Evolutionary conservation across 768 basidiomycete species (phyloP).

Genomic region (Pleurotus cornucopiae): DNA sequence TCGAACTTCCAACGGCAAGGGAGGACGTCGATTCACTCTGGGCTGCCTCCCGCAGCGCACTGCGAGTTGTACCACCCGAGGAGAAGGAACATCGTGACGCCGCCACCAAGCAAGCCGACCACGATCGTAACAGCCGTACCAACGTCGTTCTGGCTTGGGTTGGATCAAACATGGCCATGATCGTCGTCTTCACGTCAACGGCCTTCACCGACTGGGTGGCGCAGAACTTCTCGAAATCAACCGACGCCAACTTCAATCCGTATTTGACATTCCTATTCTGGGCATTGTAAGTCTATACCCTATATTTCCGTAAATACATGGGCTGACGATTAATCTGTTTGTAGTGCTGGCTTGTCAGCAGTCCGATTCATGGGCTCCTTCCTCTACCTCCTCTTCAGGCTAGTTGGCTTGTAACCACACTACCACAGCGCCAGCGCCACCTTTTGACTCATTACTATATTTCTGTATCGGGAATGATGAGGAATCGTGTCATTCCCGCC

Average conservation of each 20-base stretch:
- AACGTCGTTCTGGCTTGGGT: slow-evolving; percentile 84
- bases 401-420: slow-evolving; percentile 51
- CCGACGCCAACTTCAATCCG: slow-evolving; percentile 73
- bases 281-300: slow-evolving; percentile 34
- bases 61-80: slow-evolving; percentile 65
- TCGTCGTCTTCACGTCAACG: slow-evolving; percentile 69
- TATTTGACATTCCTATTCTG: slow-evolving; percentile 83
- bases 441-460: background rate
- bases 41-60: slow-evolving; percentile 67
- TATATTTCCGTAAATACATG: background rate
- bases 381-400: slow-evolving; percentile 73
- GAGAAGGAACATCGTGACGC: slow-evolving; percentile 81
- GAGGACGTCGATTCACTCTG: slow-evolving; percentile 90
- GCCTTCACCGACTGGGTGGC: slow-evolving; percentile 75
- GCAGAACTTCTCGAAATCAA: slow-evolving; percentile 44
- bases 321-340: background rate
- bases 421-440: background rate
- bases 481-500: background rate
- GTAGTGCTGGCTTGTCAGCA: slow-evolving; percentile 73
- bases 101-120: slow-evolving; percentile 85
- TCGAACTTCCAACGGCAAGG: slow-evolving; percentile 73
- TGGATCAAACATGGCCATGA: slow-evolving; percentile 82
- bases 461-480: background rate
- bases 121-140: slow-evolving; percentile 77
- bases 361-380: slow-evolving; percentile 78